phyloP scores from a whole-genome alignment of 768 basidiomycete species.

The Boletus speciosus region DNA sequence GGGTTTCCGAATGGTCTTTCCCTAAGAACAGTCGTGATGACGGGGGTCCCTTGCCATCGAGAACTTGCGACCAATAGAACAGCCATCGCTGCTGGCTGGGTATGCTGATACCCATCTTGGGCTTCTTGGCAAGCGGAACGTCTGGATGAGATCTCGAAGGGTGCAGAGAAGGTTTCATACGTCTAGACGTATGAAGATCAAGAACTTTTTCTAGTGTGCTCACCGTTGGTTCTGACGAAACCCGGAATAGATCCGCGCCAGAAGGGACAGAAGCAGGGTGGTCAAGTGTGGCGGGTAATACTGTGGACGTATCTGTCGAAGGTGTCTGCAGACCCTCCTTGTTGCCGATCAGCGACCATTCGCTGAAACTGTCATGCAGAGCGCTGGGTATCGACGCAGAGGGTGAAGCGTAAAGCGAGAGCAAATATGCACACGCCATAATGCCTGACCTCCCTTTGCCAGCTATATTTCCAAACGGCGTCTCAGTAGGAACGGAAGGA shows the following conservation, averaged over 20 bases:
- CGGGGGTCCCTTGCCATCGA: slow-evolving; percentile 51
- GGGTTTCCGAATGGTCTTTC: neutral
- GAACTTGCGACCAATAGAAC: slow-evolving; percentile 71
- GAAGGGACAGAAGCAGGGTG: neutral
- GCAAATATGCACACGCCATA: slow-evolving; percentile 77
- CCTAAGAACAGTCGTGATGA: slow-evolving; percentile 41
- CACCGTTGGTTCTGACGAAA: slow-evolving; percentile 17
- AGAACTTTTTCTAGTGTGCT: slow-evolving; percentile 54
- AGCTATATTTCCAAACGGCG: slow-evolving; percentile 37
- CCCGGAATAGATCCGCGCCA: slow-evolving; percentile 8
- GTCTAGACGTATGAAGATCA: slow-evolving; percentile 62
- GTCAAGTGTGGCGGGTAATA: neutral
- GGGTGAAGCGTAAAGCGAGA: slow-evolving; percentile 49
- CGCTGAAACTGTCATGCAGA: slow-evolving; percentile 15
- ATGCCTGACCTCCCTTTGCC: slow-evolving; percentile 86
- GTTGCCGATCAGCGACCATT: slow-evolving; percentile 20
- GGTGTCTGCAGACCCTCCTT: slow-evolving; percentile 20
- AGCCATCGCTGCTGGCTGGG: slow-evolving; percentile 79
- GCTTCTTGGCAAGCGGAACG: slow-evolving; percentile 29
- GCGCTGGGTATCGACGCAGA: slow-evolving; percentile 34
- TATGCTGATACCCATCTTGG: slow-evolving; percentile 68
- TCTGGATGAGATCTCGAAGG: neutral
- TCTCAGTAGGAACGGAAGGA: slow-evolving; percentile 1
- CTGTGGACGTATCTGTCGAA: neutral
- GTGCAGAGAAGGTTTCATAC: slow-evolving; percentile 49